These are phyloP conservation scores for Penicillium robsamsonii DNA, from an alignment of 495 filamentous ascomycete genomes.

Conservation along the genomic window DNA sequence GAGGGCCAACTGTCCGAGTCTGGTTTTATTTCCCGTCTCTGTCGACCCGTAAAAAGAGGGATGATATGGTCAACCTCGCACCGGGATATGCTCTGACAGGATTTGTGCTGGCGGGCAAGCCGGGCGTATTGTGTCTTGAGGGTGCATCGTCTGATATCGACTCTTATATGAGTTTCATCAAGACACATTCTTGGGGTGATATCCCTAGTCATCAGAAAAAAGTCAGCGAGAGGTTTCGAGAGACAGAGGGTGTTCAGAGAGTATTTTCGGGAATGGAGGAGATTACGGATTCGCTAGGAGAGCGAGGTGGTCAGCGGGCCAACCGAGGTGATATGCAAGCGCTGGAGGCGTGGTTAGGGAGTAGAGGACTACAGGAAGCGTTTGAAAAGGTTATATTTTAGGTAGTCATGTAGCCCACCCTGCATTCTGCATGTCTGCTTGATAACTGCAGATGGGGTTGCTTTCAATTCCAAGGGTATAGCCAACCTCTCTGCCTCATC, in stretches of 20 bases:
- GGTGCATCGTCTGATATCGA: constrained; percentile 34
- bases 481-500: background rate
- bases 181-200: constrained; percentile 46
- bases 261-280: constrained; percentile 41
- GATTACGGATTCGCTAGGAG: constrained; percentile 41
- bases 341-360: constrained; percentile 37
- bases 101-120: constrained; percentile 43
- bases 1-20: constrained; percentile 30
- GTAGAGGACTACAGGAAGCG: constrained; percentile 32
- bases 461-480: background rate
- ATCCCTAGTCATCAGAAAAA: constrained; percentile 46
- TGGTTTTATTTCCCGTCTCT: constrained; percentile 47
- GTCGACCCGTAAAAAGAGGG: constrained; percentile 38
- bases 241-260: constrained; percentile 30
- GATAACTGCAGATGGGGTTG: background rate
- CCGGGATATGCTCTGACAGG: constrained; percentile 37
- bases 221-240: constrained; percentile 40
- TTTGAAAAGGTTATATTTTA: constrained; percentile 43
- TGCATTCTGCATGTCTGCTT: background rate
- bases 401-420: background rate
- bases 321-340: constrained; percentile 49
- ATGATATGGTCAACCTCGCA: constrained; percentile 40
- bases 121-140: constrained; percentile 42
- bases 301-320: constrained; percentile 38
- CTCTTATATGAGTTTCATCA: constrained; percentile 44